These are phyloP conservation scores for Saccharomyces kudriavzevii DNA, from an alignment of 805 yeast species.

Conservation along the genomic window DNA sequence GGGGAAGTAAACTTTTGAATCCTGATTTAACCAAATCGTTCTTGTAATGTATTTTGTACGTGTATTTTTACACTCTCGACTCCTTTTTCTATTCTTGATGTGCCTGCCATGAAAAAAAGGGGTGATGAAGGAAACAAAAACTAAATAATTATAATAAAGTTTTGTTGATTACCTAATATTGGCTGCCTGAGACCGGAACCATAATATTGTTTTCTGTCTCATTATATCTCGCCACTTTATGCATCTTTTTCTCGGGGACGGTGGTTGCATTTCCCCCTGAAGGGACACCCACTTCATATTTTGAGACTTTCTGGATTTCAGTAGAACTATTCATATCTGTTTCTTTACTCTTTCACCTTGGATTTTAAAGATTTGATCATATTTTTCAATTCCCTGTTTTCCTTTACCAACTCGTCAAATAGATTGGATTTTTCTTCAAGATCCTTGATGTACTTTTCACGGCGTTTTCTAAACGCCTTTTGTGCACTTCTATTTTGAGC, in stretches of 20 bases:
- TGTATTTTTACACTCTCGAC: background rate
- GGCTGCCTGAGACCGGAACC: background rate
- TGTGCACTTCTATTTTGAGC: conserved; percentile 90
- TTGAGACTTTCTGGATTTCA: background rate
- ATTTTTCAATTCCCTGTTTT: conserved; percentile 55
- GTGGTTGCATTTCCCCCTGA: background rate
- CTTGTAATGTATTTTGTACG: background rate
- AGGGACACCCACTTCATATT: background rate
- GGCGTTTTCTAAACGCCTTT: conserved; percentile 79
- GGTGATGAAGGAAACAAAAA: background rate
- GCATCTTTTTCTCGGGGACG: background rate
- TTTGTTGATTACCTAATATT: background rate
- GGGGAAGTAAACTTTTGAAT: background rate
- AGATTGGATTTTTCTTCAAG: conserved; percentile 64
- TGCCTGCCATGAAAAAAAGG: background rate
- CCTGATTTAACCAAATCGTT: background rate
- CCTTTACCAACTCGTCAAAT: conserved; percentile 52
- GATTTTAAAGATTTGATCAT: conserved; percentile 2
- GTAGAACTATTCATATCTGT: background rate
- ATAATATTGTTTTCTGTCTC: background rate
- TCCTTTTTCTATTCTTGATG: background rate
- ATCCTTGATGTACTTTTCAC: conserved; percentile 73
- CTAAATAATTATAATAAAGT: background rate
- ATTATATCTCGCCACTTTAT: background rate
- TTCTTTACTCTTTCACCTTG: background rate